Conservation (phyloP, 1,139 yeast species). For the Meyerozyma athensensis region DNA sequence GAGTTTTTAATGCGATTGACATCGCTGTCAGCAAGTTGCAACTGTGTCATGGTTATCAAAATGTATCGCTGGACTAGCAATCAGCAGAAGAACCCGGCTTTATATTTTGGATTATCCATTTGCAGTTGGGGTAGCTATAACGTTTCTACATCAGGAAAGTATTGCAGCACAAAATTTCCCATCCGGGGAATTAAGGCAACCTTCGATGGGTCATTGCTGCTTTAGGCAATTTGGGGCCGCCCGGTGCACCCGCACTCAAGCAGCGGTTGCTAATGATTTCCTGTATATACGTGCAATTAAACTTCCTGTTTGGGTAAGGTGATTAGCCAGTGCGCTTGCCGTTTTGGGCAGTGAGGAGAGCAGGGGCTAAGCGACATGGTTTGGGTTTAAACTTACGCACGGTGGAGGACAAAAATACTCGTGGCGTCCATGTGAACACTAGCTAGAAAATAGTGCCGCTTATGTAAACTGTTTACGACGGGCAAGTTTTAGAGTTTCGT, state of each 20-base stretch:
- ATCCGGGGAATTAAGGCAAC: background rate
- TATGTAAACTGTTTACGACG: no score
- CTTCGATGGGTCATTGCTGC: background rate
- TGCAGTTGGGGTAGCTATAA: slow-evolving; percentile 1
- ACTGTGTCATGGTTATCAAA: slow-evolving; percentile 7
- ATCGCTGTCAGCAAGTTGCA: slow-evolving; percentile 10
- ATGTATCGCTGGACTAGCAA: background rate
- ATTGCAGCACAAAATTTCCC: slow-evolving; percentile 3
- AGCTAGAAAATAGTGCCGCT: no score
- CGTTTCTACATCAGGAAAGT: background rate
- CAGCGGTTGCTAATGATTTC: background rate
- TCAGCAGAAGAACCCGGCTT: background rate
- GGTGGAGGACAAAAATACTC: no score
- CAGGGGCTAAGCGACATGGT: background rate
- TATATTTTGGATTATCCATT: slow-evolving; percentile 3
- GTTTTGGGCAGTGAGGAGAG: background rate
- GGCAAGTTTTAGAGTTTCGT: no score
- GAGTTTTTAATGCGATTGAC: slow-evolving; percentile 21
- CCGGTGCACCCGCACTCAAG: background rate
- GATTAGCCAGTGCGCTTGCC: background rate
- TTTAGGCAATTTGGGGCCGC: slow-evolving; percentile 1
- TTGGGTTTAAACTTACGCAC: background rate
- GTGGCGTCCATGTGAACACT: no score
- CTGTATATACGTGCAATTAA: background rate
- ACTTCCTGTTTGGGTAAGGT: background rate